These are phyloP conservation scores for Pleurotus tuoliensis DNA, from an alignment of 768 basidiomycete genomes.

Conservation along the genomic window DNA sequence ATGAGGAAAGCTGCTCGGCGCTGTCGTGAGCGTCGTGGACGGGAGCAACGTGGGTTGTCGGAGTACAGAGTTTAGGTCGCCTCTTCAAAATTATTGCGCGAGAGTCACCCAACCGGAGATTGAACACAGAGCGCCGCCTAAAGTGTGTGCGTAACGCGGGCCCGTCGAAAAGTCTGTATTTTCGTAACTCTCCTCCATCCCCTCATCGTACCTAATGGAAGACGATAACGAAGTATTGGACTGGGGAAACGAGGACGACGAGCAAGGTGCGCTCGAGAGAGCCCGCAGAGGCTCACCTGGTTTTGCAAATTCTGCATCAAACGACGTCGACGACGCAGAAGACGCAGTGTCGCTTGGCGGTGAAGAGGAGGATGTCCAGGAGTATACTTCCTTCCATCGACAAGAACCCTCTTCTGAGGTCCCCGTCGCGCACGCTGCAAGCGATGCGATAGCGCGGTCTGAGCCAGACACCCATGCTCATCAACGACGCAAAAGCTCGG, in stretches of 20 bases:
- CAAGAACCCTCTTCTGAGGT: slow-evolving; percentile 8
- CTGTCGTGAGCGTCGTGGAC: not conserved
- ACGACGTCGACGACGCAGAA: slow-evolving; percentile 48
- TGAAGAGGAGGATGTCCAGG: slow-evolving; percentile 59
- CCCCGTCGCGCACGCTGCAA: not conserved
- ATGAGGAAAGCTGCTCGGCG: not conserved
- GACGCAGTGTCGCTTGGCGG: slow-evolving; percentile 69
- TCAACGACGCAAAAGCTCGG: not conserved
- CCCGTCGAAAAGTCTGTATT: not conserved
- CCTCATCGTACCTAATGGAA: slow-evolving; percentile 38
- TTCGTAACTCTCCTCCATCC: slow-evolving; percentile 7
- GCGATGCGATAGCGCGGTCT: not conserved
- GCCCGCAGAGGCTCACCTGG: not conserved
- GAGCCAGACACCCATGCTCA: not conserved
- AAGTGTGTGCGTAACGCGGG: slow-evolving; percentile 12
- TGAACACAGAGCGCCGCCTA: not conserved
- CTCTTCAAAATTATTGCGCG: no score
- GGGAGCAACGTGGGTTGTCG: not conserved
- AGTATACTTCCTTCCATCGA: slow-evolving; percentile 35
- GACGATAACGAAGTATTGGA: slow-evolving; percentile 69
- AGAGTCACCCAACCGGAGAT: no score
- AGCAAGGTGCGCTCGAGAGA: slow-evolving; percentile 18
- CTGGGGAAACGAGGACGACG: slow-evolving; percentile 55
- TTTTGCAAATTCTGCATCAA: slow-evolving; percentile 19
- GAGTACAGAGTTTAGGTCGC: not conserved